Evolutionary conservation across 345 rosid genomes (phyloP).

Genomic region (Sapria himalayana): DNA sequence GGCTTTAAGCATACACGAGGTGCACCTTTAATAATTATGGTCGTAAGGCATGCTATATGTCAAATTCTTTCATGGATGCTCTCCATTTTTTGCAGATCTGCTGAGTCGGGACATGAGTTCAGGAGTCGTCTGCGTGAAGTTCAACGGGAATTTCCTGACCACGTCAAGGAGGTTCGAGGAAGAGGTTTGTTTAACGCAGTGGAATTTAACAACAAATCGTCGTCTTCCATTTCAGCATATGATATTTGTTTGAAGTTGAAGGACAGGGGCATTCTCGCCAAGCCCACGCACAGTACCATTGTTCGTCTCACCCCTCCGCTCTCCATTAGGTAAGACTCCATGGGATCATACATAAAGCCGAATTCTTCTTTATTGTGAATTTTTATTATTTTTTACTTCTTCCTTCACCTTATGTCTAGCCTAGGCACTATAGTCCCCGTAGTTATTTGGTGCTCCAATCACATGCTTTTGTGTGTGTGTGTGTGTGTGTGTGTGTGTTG

Average conservation of each 20-base stretch:
- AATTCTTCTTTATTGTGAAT: no score
- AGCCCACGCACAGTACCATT: slow-evolving; percentile 76
- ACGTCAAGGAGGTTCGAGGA: slow-evolving; percentile 80
- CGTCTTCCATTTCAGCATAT: slow-evolving; percentile 64
- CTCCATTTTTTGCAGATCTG: slow-evolving; percentile 27
- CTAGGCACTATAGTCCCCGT: no score
- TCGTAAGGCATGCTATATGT: no score
- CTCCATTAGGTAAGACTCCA: slow-evolving; percentile 43
- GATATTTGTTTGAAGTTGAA: slow-evolving; percentile 81
- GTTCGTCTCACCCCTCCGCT: slow-evolving; percentile 94
- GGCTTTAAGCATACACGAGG: no score
- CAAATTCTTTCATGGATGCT: slow-evolving; percentile 5
- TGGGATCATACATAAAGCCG: no score
- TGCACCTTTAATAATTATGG: no score
- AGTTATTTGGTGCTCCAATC: no score
- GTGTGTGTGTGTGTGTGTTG: no score
- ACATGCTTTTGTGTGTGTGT: no score
- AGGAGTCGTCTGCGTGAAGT: slow-evolving; percentile 31
- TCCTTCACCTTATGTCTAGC: background rate
- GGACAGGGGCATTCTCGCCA: slow-evolving; percentile 80
- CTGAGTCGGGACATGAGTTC: slow-evolving; percentile 38
- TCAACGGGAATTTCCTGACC: slow-evolving; percentile 40
- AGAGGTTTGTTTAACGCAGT: slow-evolving; percentile 84
- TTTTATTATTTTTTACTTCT: background rate
- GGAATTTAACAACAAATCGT: slow-evolving; percentile 36